Evolutionary conservation across 2,329 filamentous ascomycete genomes (phyloP), one percentile per base, ranked within the genome.

Genomic region (Neoascochyta sp.): DNA sequence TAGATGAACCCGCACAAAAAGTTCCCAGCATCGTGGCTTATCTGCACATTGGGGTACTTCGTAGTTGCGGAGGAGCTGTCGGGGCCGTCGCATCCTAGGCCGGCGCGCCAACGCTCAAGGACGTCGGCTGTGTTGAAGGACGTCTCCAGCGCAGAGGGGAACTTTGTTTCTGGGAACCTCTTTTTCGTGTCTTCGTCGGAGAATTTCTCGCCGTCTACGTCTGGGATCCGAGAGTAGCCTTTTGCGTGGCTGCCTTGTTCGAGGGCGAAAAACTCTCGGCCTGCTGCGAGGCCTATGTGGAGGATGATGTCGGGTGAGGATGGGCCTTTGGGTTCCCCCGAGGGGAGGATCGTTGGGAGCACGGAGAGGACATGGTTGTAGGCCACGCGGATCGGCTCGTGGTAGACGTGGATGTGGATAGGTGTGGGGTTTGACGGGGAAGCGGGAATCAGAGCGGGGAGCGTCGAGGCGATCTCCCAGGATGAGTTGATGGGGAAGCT

Each of bases 1-100:
- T 63, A 62, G 4, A 58, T 58, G 29, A 63, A 62, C 1, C 57
- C 60, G 10, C 60, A 63, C 32, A 63, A 17, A 27, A 61, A 62
- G 16, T 62, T 62, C 3, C 60, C 57, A 2, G 60, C 53, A 32
- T 63, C 56, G 3, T 41, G 41, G 9, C 48, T 54, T 2, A 50
- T 29, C 2, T 55, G 41, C 5, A 62, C 52, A 38, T 61, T 57
- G 0, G 54, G 39, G 5, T 14, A 10, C 9, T 23, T 20, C 3
- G 40, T 30, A 8, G 18, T 24, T 5, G 6, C 18, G 3, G 24
- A 19, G 9, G n/a, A 24, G 5, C 29, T 30, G 13, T 39, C 24
- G 0, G 29, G 19, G 9, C 26, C 27, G 5, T 24, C 16, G 21
- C 39, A 39, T 3, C 34, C 41, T 1, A 59, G 37, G 17, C 40